These are phyloP conservation scores for Scytalidium lignicola DNA, from an alignment of 2,329 filamentous ascomycete genomes.

Conservation along the genomic window DNA sequence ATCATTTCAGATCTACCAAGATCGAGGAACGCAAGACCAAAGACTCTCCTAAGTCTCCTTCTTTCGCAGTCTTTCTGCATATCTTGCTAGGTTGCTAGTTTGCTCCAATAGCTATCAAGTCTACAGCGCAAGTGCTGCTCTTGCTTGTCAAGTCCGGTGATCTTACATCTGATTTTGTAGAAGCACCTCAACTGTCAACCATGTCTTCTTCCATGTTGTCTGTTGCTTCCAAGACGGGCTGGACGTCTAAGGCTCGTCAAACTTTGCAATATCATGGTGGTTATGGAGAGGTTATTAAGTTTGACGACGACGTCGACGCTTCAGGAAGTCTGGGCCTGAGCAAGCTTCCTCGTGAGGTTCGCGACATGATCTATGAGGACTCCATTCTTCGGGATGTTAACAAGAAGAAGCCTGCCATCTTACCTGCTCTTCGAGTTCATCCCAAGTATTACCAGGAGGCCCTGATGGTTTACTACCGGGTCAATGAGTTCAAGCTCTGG, in stretches of 20 bases:
- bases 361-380: slow-evolving; percentile 1
- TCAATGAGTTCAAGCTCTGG: slow-evolving; percentile 1
- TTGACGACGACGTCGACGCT: background rate
- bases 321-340: background rate
- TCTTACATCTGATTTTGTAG: too few species aligned
- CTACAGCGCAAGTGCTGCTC: too few species aligned
- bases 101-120: too few species aligned
- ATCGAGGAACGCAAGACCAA: too few species aligned
- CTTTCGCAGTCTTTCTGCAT: too few species aligned
- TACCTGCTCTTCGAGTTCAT: background rate
- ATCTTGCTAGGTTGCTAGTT: too few species aligned
- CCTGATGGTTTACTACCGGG: background rate
- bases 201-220: too few species aligned
- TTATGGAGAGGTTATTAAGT: background rate
- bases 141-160: too few species aligned
- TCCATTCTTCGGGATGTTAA: background rate
- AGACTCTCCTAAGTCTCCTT: too few species aligned
- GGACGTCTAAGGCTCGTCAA: background rate
- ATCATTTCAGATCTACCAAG: too few species aligned
- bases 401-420: background rate
- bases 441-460: background rate
- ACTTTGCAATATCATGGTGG: background rate
- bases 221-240: too few species aligned
- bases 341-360: slow-evolving; percentile 3
- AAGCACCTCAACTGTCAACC: too few species aligned